phyloP scores from a whole-genome alignment of 2,329 filamentous ascomycete species.

The Rutstroemia sp. region DNA sequence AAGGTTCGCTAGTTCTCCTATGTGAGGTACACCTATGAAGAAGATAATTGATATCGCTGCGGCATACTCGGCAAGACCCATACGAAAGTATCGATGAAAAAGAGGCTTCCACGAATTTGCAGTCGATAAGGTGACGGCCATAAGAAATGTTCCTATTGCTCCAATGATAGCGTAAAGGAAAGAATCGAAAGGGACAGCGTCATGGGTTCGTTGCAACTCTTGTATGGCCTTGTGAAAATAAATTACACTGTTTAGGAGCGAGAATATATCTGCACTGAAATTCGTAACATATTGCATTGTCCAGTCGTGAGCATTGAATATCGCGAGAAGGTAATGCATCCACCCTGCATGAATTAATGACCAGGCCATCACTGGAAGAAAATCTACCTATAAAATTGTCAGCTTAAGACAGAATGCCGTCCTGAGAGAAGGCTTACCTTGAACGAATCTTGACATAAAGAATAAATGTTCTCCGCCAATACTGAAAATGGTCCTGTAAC shows the following conservation, averaged over 20 bases:
- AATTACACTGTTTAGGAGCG: background rate
- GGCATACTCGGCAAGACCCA: no score
- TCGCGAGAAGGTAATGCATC: slow-evolving; percentile 57
- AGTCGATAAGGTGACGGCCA: background rate
- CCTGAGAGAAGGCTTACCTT: no score
- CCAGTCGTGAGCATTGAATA: slow-evolving; percentile 63
- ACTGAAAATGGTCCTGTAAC: no score
- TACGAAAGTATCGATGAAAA: no score
- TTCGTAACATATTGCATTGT: slow-evolving; percentile 64
- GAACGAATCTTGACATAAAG: no score
- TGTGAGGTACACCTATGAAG: background rate
- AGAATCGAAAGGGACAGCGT: no score
- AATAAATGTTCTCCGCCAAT: no score
- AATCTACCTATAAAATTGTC: slow-evolving; percentile 37
- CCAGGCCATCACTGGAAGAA: slow-evolving; percentile 63
- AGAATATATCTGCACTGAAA: slow-evolving; percentile 50
- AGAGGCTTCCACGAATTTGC: background rate
- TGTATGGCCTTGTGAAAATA: background rate
- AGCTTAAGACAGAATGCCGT: no score
- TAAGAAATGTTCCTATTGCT: slow-evolving; percentile 41
- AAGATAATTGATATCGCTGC: background rate
- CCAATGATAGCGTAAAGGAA: slow-evolving; percentile 40
- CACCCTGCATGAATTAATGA: slow-evolving; percentile 57
- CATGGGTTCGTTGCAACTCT: background rate
- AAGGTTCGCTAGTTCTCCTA: background rate